Conservation (phyloP, 2,329 filamentous ascomycete species). For the Xylariomycetidae sp. region DNA sequence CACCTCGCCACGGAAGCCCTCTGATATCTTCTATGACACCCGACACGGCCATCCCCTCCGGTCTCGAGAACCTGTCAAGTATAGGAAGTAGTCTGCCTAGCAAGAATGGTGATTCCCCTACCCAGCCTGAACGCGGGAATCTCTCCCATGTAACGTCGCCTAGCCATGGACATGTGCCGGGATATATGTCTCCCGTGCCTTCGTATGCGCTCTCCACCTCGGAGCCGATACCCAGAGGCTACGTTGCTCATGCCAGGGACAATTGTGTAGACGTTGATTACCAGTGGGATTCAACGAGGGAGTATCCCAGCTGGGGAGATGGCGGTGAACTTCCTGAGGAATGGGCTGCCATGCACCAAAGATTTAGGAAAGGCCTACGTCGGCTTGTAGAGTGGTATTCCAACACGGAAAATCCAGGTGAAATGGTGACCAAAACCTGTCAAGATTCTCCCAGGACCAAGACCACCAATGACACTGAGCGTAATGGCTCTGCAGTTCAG, state of each 20-base stretch:
- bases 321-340: conserved; percentile 88
- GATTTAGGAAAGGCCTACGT: conserved; percentile 76
- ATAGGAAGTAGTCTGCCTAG: conserved; percentile 14
- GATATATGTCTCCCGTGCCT: conserved; percentile 73
- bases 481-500: conserved; percentile 27
- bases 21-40: conserved; percentile 17
- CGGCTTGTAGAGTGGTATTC: conserved; percentile 81
- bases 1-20: conserved; percentile 15
- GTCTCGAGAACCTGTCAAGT: conserved; percentile 17
- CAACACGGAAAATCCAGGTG: conserved; percentile 46
- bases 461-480: conserved; percentile 24
- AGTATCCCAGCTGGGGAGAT: conserved; percentile 75
- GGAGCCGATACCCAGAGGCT: conserved; percentile 79
- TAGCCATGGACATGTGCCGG: too few relatives aligned
- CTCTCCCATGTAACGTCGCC: too few relatives aligned
- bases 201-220: conserved; percentile 77
- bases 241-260: conserved; percentile 85
- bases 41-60: conserved; percentile 7
- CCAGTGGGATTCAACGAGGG: conserved; percentile 89
- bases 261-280: conserved; percentile 84
- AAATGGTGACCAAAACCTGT: conserved; percentile 48
- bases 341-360: conserved; percentile 91
- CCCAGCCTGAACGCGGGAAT: too few relatives aligned
- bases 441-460: neutral
- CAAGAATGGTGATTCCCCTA: conserved; percentile 8